Evolutionary conservation across 73 alveolate species (phyloP).

Genomic region (Paramecium caudatum): DNA sequence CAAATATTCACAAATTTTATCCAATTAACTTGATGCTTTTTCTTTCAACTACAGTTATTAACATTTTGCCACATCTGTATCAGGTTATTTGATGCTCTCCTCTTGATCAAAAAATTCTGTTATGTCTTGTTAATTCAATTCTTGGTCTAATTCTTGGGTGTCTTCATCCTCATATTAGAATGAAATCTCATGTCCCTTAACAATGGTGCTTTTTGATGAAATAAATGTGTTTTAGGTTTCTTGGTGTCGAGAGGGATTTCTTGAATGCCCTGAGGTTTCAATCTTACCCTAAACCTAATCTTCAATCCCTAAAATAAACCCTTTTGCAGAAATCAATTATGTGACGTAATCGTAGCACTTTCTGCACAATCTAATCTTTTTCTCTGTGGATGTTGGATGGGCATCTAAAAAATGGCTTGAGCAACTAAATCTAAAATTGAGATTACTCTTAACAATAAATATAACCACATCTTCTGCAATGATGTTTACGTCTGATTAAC

Average conservation of each 20-base stretch:
- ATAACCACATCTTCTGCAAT: conserved; percentile 74
- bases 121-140: not conserved
- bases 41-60: not conserved
- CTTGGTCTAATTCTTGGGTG: conserved; percentile 24
- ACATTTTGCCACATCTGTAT: not conserved
- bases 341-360: not conserved
- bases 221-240: not conserved
- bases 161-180: conserved; percentile 1
- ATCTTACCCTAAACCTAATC: not conserved
- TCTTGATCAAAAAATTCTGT: conserved; percentile 1
- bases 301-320: conserved; percentile 5
- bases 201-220: conserved; percentile 8
- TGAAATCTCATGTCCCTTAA: not conserved
- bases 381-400: not conserved
- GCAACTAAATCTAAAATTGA: not conserved
- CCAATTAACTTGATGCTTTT: not conserved
- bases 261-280: not conserved
- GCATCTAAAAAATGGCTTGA: conserved; percentile 52
- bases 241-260: not conserved
- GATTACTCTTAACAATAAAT: conserved; percentile 67
- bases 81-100: not conserved
- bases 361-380: conserved; percentile 27
- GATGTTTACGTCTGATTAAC: conserved; percentile 69
- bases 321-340: conserved; percentile 15
- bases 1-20: conserved; percentile 29